Evolutionary conservation across 148 eudicot species (phyloP).

Genomic region (Vaccinium myrtillus): DNA sequence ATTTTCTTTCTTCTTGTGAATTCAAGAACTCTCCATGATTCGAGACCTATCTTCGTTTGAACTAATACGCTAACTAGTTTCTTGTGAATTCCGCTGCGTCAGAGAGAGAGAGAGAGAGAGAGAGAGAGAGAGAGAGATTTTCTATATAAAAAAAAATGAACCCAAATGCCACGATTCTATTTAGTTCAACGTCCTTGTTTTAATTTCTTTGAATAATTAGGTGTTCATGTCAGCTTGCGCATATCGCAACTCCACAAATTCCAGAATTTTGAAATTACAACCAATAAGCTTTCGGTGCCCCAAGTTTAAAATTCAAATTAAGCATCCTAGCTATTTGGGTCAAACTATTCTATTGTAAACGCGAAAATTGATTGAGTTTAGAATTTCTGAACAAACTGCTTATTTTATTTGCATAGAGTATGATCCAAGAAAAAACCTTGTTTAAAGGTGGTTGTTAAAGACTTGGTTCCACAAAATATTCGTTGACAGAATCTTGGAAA

Average conservation of each 20-base stretch:
- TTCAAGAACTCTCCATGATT: no score
- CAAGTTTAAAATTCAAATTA: no score
- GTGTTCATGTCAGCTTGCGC: background rate
- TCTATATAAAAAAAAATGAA: no score
- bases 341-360: background rate
- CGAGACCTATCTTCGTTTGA: no score
- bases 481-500: background rate
- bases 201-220: background rate
- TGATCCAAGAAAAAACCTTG: background rate
- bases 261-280: background rate
- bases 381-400: background rate
- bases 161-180: background rate
- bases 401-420: background rate
- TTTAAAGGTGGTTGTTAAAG: background rate
- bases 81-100: no score
- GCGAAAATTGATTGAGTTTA: background rate
- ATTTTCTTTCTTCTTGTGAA: no score
- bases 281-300: background rate
- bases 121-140: background rate
- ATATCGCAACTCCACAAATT: background rate
- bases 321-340: background rate
- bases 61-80: no score
- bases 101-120: background rate
- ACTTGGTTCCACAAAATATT: constrained; percentile 6
- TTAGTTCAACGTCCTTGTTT: no score